Percentiles rank a stretch among this genome's conserved stretches.
These are phyloP conservation scores for Danielozyma ontarioensis DNA, from an alignment of 805 yeast species.

Conservation along the genomic window DNA sequence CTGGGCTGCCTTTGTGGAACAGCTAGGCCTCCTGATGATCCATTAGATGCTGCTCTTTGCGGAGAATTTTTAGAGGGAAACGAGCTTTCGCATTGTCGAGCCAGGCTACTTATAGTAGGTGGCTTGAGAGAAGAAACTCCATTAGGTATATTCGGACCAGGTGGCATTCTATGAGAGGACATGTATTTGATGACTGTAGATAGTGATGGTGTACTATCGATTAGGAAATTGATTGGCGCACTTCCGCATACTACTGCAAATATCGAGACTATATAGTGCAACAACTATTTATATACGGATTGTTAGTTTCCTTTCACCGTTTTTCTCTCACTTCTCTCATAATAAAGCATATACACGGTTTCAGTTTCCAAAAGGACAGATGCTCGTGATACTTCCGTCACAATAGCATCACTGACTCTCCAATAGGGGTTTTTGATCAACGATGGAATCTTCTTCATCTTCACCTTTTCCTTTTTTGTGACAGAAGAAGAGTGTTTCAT, in stretches of 20 bases:
- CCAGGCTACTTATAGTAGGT: too few species aligned
- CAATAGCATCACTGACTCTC: constrained; percentile 76
- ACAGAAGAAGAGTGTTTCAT: constrained; percentile 9
- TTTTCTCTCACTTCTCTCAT: constrained; percentile 50
- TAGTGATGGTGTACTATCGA: too few species aligned
- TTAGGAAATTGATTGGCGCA: too few species aligned
- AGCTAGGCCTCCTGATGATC: constrained; percentile 6
- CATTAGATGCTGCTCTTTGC: constrained; percentile 23
- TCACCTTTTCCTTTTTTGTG: constrained; percentile 19
- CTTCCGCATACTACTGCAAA: too few species aligned
- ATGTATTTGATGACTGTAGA: too few species aligned
- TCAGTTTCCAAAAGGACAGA: constrained; percentile 64
- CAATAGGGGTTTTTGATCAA: constrained; percentile 63
- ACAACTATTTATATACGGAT: too few species aligned
- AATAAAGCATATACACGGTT: constrained; percentile 83
- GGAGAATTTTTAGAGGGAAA: constrained; percentile 34
- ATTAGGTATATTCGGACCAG: too few species aligned
- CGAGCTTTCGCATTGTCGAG: too few species aligned
- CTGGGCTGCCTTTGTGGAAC: constrained; percentile 13
- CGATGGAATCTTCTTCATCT: constrained; percentile 51
- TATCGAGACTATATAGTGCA: too few species aligned
- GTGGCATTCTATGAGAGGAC: too few species aligned
- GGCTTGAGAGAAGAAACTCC: too few species aligned
- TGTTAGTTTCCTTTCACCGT: constrained; percentile 4
- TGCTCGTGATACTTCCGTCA: constrained; percentile 53